Percentiles rank a stretch among this genome's conserved stretches.
Evolutionary conservation across 768 basidiomycete genomes (phyloP).

Genomic region (Pisolithus marmoratus): DNA sequence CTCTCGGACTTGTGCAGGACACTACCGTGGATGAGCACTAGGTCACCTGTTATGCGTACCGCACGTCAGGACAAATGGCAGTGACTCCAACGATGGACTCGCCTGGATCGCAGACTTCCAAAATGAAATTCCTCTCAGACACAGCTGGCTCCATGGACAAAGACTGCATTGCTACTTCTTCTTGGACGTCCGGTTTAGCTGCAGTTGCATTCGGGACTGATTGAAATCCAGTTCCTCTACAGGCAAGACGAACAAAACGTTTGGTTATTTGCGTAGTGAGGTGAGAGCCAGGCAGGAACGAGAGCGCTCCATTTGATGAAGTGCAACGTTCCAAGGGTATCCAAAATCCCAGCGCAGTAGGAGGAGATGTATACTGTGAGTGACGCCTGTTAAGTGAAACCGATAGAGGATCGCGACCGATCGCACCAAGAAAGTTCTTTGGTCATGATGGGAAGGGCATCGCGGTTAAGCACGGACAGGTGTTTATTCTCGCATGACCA

Average conservation of each 20-base stretch:
- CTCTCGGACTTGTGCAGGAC: constrained; percentile 90
- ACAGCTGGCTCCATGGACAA: neutral
- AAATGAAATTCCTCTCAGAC: constrained; percentile 46
- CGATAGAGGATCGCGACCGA: neutral
- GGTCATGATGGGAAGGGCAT: neutral
- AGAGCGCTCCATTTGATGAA: constrained; percentile 73
- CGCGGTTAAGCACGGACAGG: neutral
- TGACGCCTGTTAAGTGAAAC: neutral
- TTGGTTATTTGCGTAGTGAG: constrained; percentile 65
- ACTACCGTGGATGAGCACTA: constrained; percentile 90
- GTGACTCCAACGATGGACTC: neutral
- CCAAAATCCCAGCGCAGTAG: constrained; percentile 93
- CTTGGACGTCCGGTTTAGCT: neutral
- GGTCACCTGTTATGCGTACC: constrained; percentile 50
- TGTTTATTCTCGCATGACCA: neutral
- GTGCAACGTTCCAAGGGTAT: constrained; percentile 91
- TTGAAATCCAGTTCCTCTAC: constrained; percentile 84
- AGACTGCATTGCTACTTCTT: neutral
- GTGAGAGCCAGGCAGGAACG: constrained; percentile 90
- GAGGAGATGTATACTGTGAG: constrained; percentile 83
- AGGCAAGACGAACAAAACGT: constrained; percentile 75
- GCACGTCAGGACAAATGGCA: neutral
- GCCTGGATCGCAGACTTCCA: constrained; percentile 76
- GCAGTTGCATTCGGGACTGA: constrained; percentile 36
- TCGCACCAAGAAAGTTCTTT: constrained; percentile 69